Evolutionary conservation across 352 stramenopile species (phyloP).

Genomic region (Albugo candida): DNA sequence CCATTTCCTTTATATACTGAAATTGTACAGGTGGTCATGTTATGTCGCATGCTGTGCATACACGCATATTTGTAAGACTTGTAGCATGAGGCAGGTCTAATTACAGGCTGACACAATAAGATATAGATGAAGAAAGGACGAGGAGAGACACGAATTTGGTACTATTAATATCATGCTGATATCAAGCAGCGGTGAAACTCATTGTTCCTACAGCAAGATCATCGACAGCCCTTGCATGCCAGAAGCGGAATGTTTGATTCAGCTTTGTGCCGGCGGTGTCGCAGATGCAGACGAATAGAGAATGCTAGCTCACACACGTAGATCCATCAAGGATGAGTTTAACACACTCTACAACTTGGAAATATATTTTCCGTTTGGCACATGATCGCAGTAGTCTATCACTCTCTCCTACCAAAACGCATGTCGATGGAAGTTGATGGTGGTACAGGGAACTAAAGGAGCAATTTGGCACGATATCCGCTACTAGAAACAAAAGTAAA

Average conservation of each 20-base stretch:
- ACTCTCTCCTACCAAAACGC: too few species aligned
- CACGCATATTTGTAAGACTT: conserved; percentile 67
- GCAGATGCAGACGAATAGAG: conserved; percentile 32
- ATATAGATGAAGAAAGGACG: conserved; percentile 82
- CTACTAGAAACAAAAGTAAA: too few species aligned
- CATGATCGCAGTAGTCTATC: too few species aligned
- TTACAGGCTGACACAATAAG: neutral
- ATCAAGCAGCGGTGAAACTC: conserved; percentile 1
- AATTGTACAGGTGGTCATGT: conserved; percentile 47
- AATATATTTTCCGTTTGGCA: too few species aligned
- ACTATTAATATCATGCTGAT: conserved; percentile 1
- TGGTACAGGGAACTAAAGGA: too few species aligned
- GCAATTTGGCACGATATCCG: too few species aligned
- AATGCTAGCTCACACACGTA: too few species aligned
- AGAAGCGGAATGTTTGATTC: conserved; percentile 65
- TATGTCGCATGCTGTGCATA: conserved; percentile 96
- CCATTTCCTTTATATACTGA: too few species aligned
- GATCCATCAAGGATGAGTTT: too few species aligned
- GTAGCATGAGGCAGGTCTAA: neutral
- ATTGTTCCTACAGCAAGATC: conserved; percentile 31
- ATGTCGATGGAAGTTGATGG: too few species aligned
- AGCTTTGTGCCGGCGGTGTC: conserved; percentile 41
- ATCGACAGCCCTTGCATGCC: conserved; percentile 76
- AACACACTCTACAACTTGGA: too few species aligned
- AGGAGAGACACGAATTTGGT: conserved; percentile 79